phyloP scores from a whole-genome alignment of 805 yeast species.

The Myxozyma melibiosi region DNA sequence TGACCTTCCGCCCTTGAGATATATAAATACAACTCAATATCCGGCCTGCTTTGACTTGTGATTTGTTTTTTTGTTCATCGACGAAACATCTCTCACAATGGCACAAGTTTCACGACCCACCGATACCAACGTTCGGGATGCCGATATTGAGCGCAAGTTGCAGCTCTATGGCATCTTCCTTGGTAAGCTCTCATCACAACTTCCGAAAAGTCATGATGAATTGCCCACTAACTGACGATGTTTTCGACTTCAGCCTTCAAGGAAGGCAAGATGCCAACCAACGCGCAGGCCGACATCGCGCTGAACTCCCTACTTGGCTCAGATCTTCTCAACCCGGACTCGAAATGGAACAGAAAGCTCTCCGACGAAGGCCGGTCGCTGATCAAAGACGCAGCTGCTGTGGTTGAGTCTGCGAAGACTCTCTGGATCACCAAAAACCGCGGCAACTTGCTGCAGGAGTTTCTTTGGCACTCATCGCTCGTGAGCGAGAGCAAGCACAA shows the following conservation, averaged over 20 bases:
- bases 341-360: constrained; percentile 13
- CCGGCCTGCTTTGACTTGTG: not conserved
- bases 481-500: not conserved
- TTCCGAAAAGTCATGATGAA: not conserved
- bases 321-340: constrained; percentile 8
- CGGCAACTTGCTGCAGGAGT: constrained; percentile 29
- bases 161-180: constrained; percentile 25
- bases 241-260: constrained; percentile 18
- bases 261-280: constrained; percentile 33
- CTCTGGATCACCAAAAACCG: constrained; percentile 28
- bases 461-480: constrained; percentile 27
- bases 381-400: constrained; percentile 11
- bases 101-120: constrained; percentile 22
- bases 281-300: constrained; percentile 32
- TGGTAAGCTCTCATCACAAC: constrained; percentile 6
- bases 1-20: not conserved
- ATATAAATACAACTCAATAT: not conserved
- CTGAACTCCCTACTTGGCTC: constrained; percentile 20
- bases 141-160: constrained; percentile 27
- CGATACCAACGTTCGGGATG: constrained; percentile 16
- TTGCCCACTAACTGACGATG: not conserved
- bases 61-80: not conserved
- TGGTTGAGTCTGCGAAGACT: constrained; percentile 14
- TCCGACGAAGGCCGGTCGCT: constrained; percentile 24
- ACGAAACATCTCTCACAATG: not conserved